Evolutionary conservation across 1,139 yeast genomes (phyloP).

Genomic region (Debaryomyces nepalensis): DNA sequence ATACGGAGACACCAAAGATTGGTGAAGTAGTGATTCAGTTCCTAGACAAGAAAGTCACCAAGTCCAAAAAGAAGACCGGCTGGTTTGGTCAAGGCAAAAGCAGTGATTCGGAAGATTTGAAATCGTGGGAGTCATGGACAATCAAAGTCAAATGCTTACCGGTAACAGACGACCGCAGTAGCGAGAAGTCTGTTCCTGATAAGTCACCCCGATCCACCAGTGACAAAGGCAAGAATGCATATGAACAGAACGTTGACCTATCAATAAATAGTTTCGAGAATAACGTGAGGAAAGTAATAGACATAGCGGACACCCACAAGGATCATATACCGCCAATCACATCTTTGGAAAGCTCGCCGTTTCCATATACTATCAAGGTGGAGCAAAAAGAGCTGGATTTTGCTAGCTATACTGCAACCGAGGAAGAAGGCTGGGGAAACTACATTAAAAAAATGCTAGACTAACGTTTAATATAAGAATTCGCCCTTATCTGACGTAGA

Average conservation of each 20-base stretch:
- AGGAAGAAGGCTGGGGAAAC: conserved; percentile 51
- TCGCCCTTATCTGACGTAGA: no score
- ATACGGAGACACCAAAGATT: conserved; percentile 13
- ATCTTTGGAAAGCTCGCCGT: conserved; percentile 67
- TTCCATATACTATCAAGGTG: conserved; percentile 55
- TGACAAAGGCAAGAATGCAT: conserved; percentile 2
- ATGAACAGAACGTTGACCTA: conserved; percentile 21
- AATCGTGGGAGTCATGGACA: conserved; percentile 51
- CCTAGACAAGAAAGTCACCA: conserved; percentile 30
- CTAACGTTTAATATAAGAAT: conserved; percentile 19
- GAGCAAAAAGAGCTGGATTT: conserved; percentile 23
- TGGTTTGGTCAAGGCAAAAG: conserved; percentile 47
- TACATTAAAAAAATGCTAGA: conserved; percentile 53
- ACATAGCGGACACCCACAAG: conserved; percentile 57
- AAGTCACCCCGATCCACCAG: not conserved
- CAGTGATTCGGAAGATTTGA: conserved; percentile 27
- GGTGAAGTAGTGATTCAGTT: conserved; percentile 37
- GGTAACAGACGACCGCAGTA: conserved; percentile 16
- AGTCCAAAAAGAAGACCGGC: conserved; percentile 42
- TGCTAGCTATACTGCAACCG: conserved; percentile 16
- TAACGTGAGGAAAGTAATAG: conserved; percentile 52
- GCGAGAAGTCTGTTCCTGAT: not conserved
- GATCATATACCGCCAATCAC: conserved; percentile 78
- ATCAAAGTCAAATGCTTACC: conserved; percentile 43
- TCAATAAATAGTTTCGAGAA: conserved; percentile 46